Evolutionary conservation across 176 grass and related monocot species (phyloP).

Genomic region (Ananas comosus): DNA sequence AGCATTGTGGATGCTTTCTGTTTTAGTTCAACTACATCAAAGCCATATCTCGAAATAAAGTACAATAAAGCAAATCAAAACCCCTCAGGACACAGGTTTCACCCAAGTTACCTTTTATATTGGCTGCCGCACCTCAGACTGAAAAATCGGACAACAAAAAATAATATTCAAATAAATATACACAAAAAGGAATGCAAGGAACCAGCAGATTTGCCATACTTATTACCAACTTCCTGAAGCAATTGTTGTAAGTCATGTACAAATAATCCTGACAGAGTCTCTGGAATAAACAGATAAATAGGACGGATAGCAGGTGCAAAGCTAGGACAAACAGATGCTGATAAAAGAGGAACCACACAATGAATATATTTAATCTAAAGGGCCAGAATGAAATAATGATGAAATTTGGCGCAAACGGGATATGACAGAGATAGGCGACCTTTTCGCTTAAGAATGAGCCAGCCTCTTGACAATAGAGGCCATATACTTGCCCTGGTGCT

Average conservation of each 20-base stretch:
- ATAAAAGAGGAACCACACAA: conserved; percentile 22
- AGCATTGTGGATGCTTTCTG: too few relatives aligned
- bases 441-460: conserved; percentile 16
- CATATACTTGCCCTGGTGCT: conserved; percentile 95
- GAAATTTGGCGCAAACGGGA: conserved; percentile 25
- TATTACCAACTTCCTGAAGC: conserved; percentile 34
- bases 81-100: too few relatives aligned
- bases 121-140: too few relatives aligned
- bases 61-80: too few relatives aligned
- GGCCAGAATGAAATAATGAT: conserved; percentile 10
- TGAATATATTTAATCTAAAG: conserved; percentile 4
- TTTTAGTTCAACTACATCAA: too few relatives aligned
- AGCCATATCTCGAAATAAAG: too few relatives aligned
- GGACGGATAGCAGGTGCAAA: conserved; percentile 37
- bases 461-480: conserved; percentile 64
- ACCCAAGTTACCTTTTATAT: too few relatives aligned
- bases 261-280: conserved; percentile 26
- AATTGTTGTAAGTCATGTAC: conserved; percentile 34
- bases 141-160: too few relatives aligned
- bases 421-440: conserved; percentile 10
- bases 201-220: background rate
- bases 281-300: background rate
- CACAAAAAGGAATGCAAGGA: too few relatives aligned
- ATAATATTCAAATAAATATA: too few relatives aligned
- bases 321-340: conserved; percentile 14